Evolutionary conservation across 441 rosid genomes (phyloP).

Genomic region (Croton setiger): DNA sequence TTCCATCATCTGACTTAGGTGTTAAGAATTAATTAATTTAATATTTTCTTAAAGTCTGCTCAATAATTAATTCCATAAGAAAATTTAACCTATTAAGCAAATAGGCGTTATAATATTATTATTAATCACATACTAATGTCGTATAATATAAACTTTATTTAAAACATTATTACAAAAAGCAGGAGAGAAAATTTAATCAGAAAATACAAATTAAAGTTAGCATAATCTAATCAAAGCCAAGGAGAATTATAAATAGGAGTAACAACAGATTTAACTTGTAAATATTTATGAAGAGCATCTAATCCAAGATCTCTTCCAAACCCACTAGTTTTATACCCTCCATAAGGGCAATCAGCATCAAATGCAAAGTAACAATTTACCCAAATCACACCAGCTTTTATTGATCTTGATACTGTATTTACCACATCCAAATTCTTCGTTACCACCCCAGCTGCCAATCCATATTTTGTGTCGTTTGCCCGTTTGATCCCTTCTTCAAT

Average conservation of each 20-base stretch:
- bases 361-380: conserved; percentile 67
- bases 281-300: conserved; percentile 56
- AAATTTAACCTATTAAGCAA: too few relatives aligned
- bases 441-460: conserved; percentile 79
- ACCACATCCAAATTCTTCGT: conserved; percentile 64
- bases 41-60: too few relatives aligned
- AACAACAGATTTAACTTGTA: conserved; percentile 66
- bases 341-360: conserved; percentile 57
- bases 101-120: too few relatives aligned
- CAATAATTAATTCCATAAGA: too few relatives aligned
- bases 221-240: conserved; percentile 43
- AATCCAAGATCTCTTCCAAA: conserved; percentile 65
- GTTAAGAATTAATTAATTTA: too few relatives aligned
- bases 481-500: conserved; percentile 64
- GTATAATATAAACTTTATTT: too few relatives aligned
- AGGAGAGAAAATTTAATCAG: too few relatives aligned
- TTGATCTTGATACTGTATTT: conserved; percentile 78
- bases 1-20: too few relatives aligned
- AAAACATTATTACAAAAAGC: too few relatives aligned
- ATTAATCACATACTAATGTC: too few relatives aligned
- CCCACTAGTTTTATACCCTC: conserved; percentile 82
- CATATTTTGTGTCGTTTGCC: conserved; percentile 67
- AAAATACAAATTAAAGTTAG: too few relatives aligned
- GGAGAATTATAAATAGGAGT: conserved; percentile 73
- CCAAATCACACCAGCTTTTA: conserved; percentile 69